Percentiles rank a stretch among this genome's conserved stretches.
Evolutionary conservation across 495 filamentous ascomycete genomes (phyloP).

Genomic region (Viridothelium virens): DNA sequence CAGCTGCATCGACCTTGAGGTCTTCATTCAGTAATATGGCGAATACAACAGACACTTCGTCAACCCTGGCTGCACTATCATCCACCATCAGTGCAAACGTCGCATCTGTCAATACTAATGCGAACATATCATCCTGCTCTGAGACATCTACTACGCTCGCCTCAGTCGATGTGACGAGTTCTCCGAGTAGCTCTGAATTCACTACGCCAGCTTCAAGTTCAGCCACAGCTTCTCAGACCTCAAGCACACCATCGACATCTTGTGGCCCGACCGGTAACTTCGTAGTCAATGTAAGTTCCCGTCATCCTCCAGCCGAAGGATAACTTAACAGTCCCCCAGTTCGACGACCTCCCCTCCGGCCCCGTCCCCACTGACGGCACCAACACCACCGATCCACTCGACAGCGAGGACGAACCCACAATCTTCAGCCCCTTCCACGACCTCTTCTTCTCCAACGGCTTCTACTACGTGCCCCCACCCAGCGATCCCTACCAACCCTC

Average conservation of each 20-base stretch:
- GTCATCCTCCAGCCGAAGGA: not conserved
- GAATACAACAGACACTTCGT: no score
- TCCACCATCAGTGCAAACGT: not conserved
- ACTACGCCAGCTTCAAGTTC: not conserved
- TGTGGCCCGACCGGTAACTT: constrained; percentile 1
- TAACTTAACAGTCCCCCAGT: constrained; percentile 10
- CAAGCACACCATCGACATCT: not conserved
- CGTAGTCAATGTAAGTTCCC: not conserved
- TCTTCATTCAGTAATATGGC: no score
- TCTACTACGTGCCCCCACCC: constrained; percentile 38
- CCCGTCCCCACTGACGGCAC: constrained; percentile 16
- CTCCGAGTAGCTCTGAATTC: not conserved
- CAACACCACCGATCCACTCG: constrained; percentile 19
- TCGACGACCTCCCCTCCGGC: constrained; percentile 30
- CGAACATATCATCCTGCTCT: not conserved
- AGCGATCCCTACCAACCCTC: constrained; percentile 36
- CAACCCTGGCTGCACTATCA: no score
- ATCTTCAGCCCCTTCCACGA: constrained; percentile 42
- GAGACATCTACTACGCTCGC: not conserved
- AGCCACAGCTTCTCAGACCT: not conserved
- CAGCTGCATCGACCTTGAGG: not conserved
- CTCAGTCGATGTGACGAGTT: not conserved
- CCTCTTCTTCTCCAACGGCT: constrained; percentile 38
- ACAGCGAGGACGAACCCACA: constrained; percentile 32
- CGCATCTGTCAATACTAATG: not conserved